Evolutionary conservation across 768 basidiomycete species (phyloP).

Genomic region (Panus rudis): DNA sequence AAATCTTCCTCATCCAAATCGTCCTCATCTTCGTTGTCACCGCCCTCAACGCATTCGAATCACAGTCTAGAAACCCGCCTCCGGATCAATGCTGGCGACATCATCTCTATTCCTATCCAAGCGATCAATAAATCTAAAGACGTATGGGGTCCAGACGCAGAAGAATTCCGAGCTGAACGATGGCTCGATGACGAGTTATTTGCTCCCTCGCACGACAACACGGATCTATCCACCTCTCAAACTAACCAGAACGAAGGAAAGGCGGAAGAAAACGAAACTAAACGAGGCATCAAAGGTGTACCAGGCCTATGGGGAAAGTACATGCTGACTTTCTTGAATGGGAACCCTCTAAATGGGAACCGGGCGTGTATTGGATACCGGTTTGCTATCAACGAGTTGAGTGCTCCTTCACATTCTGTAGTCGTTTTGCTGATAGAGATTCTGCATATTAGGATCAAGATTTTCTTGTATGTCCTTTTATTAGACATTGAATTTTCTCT

Average conservation of each 20-base stretch:
- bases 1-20: slow-evolving; percentile 18
- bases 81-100: slow-evolving; percentile 35
- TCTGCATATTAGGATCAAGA: slow-evolving; percentile 43
- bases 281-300: slow-evolving; percentile 39
- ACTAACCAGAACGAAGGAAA: no score
- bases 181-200: slow-evolving; percentile 9
- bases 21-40: slow-evolving; percentile 12
- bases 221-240: no score
- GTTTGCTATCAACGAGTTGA: slow-evolving; percentile 56
- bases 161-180: slow-evolving; percentile 43
- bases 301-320: slow-evolving; percentile 49
- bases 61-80: no score
- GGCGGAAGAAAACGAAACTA: slow-evolving; percentile 35
- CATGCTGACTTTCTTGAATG: slow-evolving; percentile 51
- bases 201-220: neutral
- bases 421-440: neutral
- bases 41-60: no score
- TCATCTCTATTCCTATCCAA: slow-evolving; percentile 52
- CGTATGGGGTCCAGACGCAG: slow-evolving; percentile 65
- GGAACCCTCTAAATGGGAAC: slow-evolving; percentile 42
- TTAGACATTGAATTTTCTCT: slow-evolving; percentile 50
- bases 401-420: slow-evolving; percentile 15
- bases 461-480: slow-evolving; percentile 51
- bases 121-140: slow-evolving; percentile 47
- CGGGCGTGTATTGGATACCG: slow-evolving; percentile 57